A percentile compares a stretch with the other conserved stretches of the same genome.
phyloP scores from a whole-genome alignment of 2,329 filamentous ascomycete genomes.

The Stromatinia cepivora region DNA sequence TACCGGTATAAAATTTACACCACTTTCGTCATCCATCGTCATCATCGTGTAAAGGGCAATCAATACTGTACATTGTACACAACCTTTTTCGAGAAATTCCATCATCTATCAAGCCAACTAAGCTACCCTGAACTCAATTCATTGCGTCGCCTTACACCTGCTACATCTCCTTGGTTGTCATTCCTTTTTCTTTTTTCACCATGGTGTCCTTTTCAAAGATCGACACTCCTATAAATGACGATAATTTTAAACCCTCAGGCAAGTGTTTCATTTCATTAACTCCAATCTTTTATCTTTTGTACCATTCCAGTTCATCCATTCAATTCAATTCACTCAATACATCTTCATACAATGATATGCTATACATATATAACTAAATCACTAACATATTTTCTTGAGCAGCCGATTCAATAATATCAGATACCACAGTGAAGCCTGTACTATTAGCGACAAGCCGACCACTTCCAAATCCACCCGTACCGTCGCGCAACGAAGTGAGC shows the following conservation, averaged over 20 bases:
- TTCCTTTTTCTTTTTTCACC: neutral
- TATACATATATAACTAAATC: neutral
- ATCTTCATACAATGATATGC: neutral
- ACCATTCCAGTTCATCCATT: neutral
- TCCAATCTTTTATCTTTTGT: neutral
- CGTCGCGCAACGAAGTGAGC: conserved; percentile 51
- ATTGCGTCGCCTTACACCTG: neutral
- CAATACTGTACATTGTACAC: neutral
- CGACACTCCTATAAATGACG: neutral
- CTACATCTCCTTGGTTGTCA: neutral
- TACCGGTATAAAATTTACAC: neutral
- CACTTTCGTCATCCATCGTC: conserved; percentile 12
- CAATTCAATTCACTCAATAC: neutral
- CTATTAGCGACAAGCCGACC: neutral
- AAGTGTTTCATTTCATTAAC: neutral
- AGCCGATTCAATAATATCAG: neutral
- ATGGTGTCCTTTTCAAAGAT: conserved; percentile 9
- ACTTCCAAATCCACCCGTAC: conserved; percentile 49
- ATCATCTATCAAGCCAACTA: neutral
- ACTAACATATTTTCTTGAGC: neutral
- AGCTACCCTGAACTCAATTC: neutral
- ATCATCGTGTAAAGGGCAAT: neutral
- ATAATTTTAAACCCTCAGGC: neutral
- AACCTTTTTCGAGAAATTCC: neutral
- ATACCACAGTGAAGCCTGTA: neutral